phyloP scores from a whole-genome alignment of 116 monocot genomes.

The Thalassia testudinum region DNA sequence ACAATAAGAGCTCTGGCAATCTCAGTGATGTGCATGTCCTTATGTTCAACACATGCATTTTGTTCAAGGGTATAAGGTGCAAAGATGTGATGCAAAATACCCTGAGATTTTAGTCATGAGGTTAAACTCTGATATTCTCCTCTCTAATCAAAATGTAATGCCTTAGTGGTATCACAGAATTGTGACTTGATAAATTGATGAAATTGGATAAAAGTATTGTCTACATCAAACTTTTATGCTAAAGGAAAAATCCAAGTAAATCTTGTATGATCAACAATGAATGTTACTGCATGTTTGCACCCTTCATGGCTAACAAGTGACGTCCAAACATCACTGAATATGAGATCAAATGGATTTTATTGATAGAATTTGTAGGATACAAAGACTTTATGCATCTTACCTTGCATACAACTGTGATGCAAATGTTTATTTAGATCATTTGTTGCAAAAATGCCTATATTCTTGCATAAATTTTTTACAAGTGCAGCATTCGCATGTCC shows the following conservation, averaged over 20 bases:
- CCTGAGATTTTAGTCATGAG: background rate
- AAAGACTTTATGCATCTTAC: too few species aligned
- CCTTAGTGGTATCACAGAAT: background rate
- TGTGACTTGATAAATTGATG: background rate
- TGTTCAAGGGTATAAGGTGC: background rate
- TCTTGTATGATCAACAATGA: background rate
- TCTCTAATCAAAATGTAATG: background rate
- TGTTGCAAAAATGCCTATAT: too few species aligned
- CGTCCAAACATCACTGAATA: too few species aligned
- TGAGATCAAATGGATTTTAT: too few species aligned
- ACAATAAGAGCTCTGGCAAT: background rate
- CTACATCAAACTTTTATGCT: background rate
- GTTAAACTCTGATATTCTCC: background rate
- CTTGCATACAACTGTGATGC: too few species aligned
- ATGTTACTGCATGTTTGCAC: too few species aligned
- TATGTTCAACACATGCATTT: background rate
- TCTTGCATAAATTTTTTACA: too few species aligned
- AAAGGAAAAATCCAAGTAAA: background rate
- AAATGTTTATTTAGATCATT: too few species aligned
- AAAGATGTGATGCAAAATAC: background rate
- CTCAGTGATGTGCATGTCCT: background rate
- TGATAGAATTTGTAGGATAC: too few species aligned
- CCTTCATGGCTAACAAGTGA: too few species aligned
- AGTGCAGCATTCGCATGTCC: too few species aligned
- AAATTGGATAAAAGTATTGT: background rate